Evolutionary conservation across 192 early-diverging fungal genomes (phyloP).

Genomic region (Coemansia sp.): DNA sequence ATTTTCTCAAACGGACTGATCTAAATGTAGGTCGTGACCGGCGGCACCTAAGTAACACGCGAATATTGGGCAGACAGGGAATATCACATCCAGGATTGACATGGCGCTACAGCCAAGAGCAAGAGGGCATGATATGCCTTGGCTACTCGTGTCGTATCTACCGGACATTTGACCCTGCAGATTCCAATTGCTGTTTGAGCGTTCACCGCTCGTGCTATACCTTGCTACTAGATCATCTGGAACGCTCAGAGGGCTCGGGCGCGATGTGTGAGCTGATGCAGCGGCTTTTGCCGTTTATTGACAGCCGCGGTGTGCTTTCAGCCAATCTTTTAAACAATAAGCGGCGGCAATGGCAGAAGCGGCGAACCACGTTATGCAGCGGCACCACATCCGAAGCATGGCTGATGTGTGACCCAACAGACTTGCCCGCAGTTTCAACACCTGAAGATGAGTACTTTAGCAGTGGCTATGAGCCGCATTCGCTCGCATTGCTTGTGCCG

Average conservation of each 20-base stretch:
- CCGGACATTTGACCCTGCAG: constrained; percentile 20
- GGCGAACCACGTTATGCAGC: neutral
- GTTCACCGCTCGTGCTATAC: constrained; percentile 52
- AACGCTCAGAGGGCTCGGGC: constrained; percentile 28
- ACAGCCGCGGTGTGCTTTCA: constrained; percentile 23
- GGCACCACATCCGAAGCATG: constrained; percentile 7
- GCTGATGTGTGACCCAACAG: constrained; percentile 49
- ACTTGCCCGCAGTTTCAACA: constrained; percentile 18
- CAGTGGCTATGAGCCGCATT: constrained; percentile 3
- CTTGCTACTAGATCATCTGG: constrained; percentile 27
- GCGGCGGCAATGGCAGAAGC: neutral
- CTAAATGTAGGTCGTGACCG: constrained; percentile 21
- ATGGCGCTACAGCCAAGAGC: constrained; percentile 37
- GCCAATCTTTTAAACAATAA: constrained; percentile 1
- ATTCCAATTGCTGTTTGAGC: constrained; percentile 28
- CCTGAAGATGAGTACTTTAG: neutral
- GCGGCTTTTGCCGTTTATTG: constrained; percentile 19
- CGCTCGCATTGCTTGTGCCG: constrained; percentile 16
- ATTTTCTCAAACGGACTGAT: no score
- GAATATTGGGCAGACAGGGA: constrained; percentile 37
- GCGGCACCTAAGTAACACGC: constrained; percentile 34
- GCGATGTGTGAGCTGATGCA: constrained; percentile 23
- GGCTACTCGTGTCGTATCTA: constrained; percentile 42
- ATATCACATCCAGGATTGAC: constrained; percentile 51
- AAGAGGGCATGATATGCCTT: constrained; percentile 43